These are phyloP conservation scores for Sarocladiaceae sp. DNA, from an alignment of 2,329 filamentous ascomycete species.

Conservation along the genomic window DNA sequence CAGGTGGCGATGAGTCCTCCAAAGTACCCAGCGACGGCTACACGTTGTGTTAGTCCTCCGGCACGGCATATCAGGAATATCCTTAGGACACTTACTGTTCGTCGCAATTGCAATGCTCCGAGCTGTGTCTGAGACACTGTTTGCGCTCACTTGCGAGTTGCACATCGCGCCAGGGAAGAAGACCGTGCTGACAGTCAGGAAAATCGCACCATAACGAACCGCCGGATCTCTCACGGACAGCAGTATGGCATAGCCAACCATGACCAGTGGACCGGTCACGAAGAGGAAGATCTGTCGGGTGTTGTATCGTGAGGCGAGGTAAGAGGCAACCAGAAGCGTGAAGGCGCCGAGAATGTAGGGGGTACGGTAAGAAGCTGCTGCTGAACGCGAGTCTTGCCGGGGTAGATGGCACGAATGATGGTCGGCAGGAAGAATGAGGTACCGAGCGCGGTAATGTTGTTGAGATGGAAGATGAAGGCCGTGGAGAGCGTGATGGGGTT, in stretches of 20 bases:
- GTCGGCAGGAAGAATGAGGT: constrained; percentile 62
- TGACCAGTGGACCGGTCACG: neutral
- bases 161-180: constrained; percentile 61
- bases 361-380: constrained; percentile 61
- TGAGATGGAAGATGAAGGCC: constrained; percentile 51
- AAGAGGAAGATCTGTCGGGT: constrained; percentile 29
- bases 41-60: neutral
- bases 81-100: constrained; percentile 24
- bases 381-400: constrained; percentile 43
- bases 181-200: constrained; percentile 61
- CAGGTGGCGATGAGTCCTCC: constrained; percentile 16
- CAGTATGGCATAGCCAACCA: constrained; percentile 13
- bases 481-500: constrained; percentile 50
- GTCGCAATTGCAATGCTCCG: constrained; percentile 62
- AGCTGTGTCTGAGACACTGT: constrained; percentile 68
- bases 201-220: constrained; percentile 50
- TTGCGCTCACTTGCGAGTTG: constrained; percentile 65
- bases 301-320: constrained; percentile 48
- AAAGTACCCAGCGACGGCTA: constrained; percentile 9
- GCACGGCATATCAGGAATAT: too few relatives aligned
- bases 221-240: neutral
- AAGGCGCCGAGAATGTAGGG: constrained; percentile 55
- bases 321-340: constrained; percentile 51
- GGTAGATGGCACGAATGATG: constrained; percentile 59
- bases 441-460: constrained; percentile 62